These are phyloP conservation scores for Calonectria pteridis DNA, from an alignment of 2,329 filamentous ascomycete genomes.

Conservation along the genomic window DNA sequence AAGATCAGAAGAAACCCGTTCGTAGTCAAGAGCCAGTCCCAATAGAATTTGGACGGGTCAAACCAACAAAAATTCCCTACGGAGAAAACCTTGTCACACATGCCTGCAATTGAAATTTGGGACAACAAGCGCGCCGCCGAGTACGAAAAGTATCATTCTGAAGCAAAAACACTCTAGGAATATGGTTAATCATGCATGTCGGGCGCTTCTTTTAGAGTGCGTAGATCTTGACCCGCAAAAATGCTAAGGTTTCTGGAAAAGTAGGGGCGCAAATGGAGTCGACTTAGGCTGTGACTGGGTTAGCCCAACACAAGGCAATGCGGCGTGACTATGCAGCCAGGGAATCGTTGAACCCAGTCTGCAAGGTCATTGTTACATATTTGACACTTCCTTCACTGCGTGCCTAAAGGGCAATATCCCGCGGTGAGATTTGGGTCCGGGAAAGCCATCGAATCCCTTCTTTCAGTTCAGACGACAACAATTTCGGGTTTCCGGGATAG, in stretches of 20 bases:
- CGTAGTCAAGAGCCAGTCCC: background rate
- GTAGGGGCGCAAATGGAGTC: background rate
- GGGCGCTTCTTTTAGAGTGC: background rate
- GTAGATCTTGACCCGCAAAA: background rate
- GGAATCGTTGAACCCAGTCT: too few species aligned
- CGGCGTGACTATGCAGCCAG: too few species aligned
- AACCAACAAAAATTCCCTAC: background rate
- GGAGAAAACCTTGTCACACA: background rate
- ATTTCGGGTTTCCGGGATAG: too few species aligned
- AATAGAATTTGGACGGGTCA: background rate
- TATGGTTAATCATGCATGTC: background rate
- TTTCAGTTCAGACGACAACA: too few species aligned
- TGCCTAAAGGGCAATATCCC: too few species aligned
- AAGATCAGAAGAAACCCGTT: background rate
- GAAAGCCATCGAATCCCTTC: too few species aligned
- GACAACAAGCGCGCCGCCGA: background rate
- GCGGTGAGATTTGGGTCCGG: too few species aligned
- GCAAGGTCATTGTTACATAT: too few species aligned
- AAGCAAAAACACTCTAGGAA: background rate
- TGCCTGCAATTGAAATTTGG: background rate
- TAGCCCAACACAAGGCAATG: background rate
- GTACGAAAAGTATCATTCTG: background rate
- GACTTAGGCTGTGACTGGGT: background rate
- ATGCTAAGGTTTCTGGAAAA: background rate
- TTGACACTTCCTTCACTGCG: too few species aligned